Base-by-base conservation (phyloP, 305 asterid genomes). In the Galium porrigens region DNA sequence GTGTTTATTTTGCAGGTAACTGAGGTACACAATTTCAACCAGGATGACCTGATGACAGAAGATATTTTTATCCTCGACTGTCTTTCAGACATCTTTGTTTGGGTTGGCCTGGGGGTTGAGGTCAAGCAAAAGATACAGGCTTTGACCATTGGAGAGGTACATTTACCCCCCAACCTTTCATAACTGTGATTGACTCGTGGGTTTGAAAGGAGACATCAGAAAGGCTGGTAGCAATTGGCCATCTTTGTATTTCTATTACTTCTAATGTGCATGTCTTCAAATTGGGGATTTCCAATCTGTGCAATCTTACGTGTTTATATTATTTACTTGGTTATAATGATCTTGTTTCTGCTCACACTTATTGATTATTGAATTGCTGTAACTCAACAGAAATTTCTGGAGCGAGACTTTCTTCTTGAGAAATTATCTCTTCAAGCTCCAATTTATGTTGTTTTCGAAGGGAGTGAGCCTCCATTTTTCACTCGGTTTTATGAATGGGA, bases 11-110 rank as follows among this genome's bases (percentile, higher is more conserved):
- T 78, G 72, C 86, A 90, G 97, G 97, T 87, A 64, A 83, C 74
- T 65, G 99, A 94, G 86, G 79, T 94, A 37, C 82, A 87, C 87
- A 94, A 90, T 78, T 94, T 83, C 86, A 70, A 74, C 81, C 99
- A 94, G 79, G 97, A 90, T 75, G 99, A 94, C 78, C 86, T 94
- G 52, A 84, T 87, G 99, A 86, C 99, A 32, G 99, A 94, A 80
- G 99, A 94, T 66, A 70, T 87, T 59, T 86, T 86, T 85, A 80
- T 94, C 78, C 84, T 94, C 51, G 89, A 90, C 75, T 90, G 96
- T 78, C 82, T 74, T 69, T 80, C 87, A 17, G 89, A 82, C 73
- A 84, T 94, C 68, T 88, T 72, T 75, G 87, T 94, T 62, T 94
- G 99, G 99, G 86, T 94, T 3, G 99, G 99, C 64, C 87, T 82